Base-by-base conservation (phyloP, 257 asterid genomes). In the Linderniella brevidens region DNA sequence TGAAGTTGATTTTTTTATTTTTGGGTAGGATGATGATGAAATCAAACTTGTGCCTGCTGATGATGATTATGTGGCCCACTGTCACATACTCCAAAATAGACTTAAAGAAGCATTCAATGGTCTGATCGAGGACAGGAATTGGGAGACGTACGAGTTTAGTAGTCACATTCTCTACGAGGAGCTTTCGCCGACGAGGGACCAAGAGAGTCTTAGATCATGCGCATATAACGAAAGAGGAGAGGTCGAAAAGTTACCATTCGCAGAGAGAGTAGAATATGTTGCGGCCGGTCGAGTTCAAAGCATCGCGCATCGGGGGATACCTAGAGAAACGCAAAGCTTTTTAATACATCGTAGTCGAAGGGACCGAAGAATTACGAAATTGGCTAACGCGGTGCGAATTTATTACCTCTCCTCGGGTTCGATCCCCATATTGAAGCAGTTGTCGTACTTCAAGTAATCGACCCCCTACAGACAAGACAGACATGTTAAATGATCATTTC, bases 211-310 rank as follows among this genome's bases (percentile, higher is more conserved):
- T 4, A n/a, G n/a, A n/a, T n/a, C n/a, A 11, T 6, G 5, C 19
- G 8, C n/a, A n/a, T n/a, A n/a, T 3, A 32, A 32, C 19, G 39
- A 20, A 41, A 32, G 13, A 20, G 7, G 10, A 43, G n/a, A 46
- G 9, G 13, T 48, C 16, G 11, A 63, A 17, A 25, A 51, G 50
- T 50, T 19, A 90, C 98, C 98, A 90, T 66, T 90, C 98, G 52
- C 98, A 90, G 57, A 90, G 73, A 10, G 94, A 82, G 60, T 76
- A 90, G 73, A 90, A 84, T 58, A 90, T 77, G n/a, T 74, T 19
- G 17, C 66, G 85, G 41, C 94, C 96, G 59, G 92, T 84, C 41
- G 69, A 82, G 68, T 90, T 88, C 53, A 90, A 78, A 58, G 98
- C 96, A 66, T 90, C 94, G 10, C 85, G 93, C 98, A 90, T 90